Base-by-base conservation (phyloP, 495 filamentous ascomycete species). In the Massariosphaeria phaeospora region DNA sequence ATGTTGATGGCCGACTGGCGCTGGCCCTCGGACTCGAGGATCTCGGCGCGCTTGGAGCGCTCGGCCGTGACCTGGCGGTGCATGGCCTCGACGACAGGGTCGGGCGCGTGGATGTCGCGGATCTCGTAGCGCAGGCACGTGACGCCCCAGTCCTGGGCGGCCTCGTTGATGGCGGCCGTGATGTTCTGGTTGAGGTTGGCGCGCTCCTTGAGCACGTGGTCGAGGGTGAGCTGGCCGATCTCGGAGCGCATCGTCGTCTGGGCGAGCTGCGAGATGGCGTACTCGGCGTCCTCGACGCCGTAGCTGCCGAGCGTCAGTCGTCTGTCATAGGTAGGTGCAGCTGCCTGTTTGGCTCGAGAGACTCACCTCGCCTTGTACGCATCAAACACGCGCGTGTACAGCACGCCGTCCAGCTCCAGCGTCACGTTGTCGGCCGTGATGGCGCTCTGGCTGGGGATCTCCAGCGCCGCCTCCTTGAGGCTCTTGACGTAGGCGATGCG, bases 391-490 rank as follows among this genome's bases (percentile, higher is more conserved):
- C 93, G 75, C 5, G 94, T 98, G 65, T 95, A 98, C 34, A 98
- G 72, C 46, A 96, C 86, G 52, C 93, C 93, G 70, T 98, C 93
- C 23, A 98, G 78, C 69, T 98, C 93, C 55, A 98, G 70, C 0
- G 93, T 98, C 8, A 98, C 93, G 69, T 98, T 98, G 73, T 98
- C 93, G 40, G 93, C 91, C 0, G 93, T 98, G 70, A 98, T 98
- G 51, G 93, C 93, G 66, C 85, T 91, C 73, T 98, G 93, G 59
- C 83, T 87, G 5, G 91, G 91, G 54, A 97, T 97, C 75, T 98
- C 93, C 62, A 96, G 85, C 31, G 93, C 93, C 21, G 83, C 81
- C 72, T 97, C 93, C 74, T 98, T 98, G 70, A 98, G 75, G 59
- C 84, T 91, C 78, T 94, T 96, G 52, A 98, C 94, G 68, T 98